phyloP scores from a whole-genome alignment of 495 filamentous ascomycete genomes.

The Penicilliopsis zonata region DNA sequence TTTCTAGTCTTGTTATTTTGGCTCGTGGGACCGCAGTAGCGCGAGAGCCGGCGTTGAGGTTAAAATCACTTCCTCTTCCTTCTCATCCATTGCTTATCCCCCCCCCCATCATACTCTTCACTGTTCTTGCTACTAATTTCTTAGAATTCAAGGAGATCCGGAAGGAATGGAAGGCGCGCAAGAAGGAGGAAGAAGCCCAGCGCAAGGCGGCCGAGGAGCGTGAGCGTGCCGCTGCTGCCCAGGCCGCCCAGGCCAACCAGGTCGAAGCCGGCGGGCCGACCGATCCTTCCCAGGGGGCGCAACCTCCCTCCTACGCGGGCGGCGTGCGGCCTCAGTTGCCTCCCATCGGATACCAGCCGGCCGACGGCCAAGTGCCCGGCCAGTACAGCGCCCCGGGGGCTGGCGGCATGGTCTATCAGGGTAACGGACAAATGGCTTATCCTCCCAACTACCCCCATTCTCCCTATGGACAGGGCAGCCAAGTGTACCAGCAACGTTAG shows the following conservation, averaged over 20 bases:
- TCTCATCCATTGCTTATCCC: background rate
- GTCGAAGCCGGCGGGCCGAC: slow-evolving; percentile 42
- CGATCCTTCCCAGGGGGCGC: slow-evolving; percentile 44
- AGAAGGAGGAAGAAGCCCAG: slow-evolving; percentile 92
- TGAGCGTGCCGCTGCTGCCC: slow-evolving; percentile 52
- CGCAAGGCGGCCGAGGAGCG: slow-evolving; percentile 90
- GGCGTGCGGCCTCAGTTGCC: slow-evolving; percentile 62
- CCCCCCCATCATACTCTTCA: background rate
- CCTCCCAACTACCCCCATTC: slow-evolving; percentile 60
- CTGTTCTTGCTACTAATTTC: slow-evolving; percentile 6
- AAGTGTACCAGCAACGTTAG: slow-evolving; percentile 72
- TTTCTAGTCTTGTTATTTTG: too few species aligned
- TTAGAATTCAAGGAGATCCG: slow-evolving; percentile 98
- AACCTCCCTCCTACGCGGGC: slow-evolving; percentile 44
- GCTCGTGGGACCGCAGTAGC: slow-evolving; percentile 35
- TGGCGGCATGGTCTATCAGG: slow-evolving; percentile 43
- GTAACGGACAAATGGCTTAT: slow-evolving; percentile 60
- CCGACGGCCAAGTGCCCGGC: slow-evolving; percentile 46
- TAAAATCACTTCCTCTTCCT: slow-evolving; percentile 6
- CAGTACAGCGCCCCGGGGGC: slow-evolving; percentile 54
- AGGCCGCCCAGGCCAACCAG: slow-evolving; percentile 38
- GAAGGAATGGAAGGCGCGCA: slow-evolving; percentile 97
- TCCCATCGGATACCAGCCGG: slow-evolving; percentile 71
- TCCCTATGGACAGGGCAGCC: slow-evolving; percentile 57
- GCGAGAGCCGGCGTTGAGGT: slow-evolving; percentile 26